Percentiles rank a stretch among this genome's conserved stretches.
Conservation (phyloP, 2,329 filamentous ascomycete species). For the Monosporascus sp. region DNA sequence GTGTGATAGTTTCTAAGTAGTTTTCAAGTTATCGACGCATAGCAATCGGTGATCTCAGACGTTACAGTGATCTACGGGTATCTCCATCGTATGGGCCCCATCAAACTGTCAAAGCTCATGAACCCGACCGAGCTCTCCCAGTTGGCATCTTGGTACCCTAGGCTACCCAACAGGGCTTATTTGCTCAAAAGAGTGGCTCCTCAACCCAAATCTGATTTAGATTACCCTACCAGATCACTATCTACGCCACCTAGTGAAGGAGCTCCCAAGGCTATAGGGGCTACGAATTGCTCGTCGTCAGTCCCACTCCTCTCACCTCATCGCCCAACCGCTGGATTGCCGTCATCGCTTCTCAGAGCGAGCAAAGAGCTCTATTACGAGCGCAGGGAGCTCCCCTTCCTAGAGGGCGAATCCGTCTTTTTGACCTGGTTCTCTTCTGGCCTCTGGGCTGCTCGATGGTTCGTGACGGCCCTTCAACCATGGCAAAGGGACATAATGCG, state of each 20-base stretch:
- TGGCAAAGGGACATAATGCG: constrained; percentile 37
- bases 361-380: constrained; percentile 39
- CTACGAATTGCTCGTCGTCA: too few relatives aligned
- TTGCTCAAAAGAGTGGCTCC: constrained; percentile 9
- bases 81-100: constrained; percentile 29
- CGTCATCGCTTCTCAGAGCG: constrained; percentile 30
- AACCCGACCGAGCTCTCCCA: constrained; percentile 7
- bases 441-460: constrained; percentile 31
- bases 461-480: constrained; percentile 23
- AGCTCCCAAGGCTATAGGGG: background rate
- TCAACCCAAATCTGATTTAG: background rate
- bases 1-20: too few relatives aligned
- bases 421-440: constrained; percentile 39
- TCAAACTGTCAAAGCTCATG: constrained; percentile 19
- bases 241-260: background rate
- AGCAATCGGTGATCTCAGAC: too few relatives aligned
- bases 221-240: background rate
- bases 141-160: constrained; percentile 32
- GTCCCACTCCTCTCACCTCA: constrained; percentile 21
- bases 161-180: constrained; percentile 25
- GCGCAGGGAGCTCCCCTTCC: constrained; percentile 31
- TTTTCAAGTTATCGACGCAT: too few relatives aligned
- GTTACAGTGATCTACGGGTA: constrained; percentile 33
- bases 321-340: constrained; percentile 32
- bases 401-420: constrained; percentile 38